Conservation (phyloP, 805 yeast species). For the Saccharomyces eubayanus region DNA sequence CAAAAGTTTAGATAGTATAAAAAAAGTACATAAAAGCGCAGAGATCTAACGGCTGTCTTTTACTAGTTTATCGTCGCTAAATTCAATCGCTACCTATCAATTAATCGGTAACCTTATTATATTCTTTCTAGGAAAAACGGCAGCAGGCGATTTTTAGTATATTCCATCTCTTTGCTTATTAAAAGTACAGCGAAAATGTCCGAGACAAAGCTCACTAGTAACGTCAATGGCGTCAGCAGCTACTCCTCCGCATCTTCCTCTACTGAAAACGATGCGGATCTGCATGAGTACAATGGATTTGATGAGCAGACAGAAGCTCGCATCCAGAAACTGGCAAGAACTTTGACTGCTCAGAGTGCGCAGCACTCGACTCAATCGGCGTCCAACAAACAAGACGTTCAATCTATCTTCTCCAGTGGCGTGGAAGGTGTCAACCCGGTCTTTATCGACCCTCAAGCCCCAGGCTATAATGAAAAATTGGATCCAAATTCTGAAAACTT, state of each 20-base stretch:
- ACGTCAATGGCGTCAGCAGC: neutral
- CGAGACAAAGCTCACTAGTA: neutral
- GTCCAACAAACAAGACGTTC: neutral
- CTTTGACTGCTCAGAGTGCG: neutral
- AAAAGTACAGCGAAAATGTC: neutral
- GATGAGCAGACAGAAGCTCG: constrained; percentile 25
- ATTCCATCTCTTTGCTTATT: neutral
- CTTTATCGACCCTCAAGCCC: constrained; percentile 7
- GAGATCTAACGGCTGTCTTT: neutral
- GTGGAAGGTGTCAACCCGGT: constrained; percentile 17
- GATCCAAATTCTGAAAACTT: constrained; percentile 54
- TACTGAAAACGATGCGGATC: neutral
- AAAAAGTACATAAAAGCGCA: neutral
- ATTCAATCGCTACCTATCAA: neutral
- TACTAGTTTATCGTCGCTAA: neutral
- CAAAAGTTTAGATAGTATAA: neutral
- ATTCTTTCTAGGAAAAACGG: neutral
- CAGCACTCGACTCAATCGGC: neutral
- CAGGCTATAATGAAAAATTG: constrained; percentile 36
- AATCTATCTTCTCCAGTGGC: constrained; percentile 5
- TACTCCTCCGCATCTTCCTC: neutral
- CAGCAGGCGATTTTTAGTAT: neutral
- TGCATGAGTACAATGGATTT: constrained; percentile 25
- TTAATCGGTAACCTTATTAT: neutral
- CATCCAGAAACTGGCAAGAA: constrained; percentile 33